These are phyloP conservation scores for Aspergillus campestris DNA, from an alignment of 495 filamentous ascomycete species.

Conservation along the genomic window DNA sequence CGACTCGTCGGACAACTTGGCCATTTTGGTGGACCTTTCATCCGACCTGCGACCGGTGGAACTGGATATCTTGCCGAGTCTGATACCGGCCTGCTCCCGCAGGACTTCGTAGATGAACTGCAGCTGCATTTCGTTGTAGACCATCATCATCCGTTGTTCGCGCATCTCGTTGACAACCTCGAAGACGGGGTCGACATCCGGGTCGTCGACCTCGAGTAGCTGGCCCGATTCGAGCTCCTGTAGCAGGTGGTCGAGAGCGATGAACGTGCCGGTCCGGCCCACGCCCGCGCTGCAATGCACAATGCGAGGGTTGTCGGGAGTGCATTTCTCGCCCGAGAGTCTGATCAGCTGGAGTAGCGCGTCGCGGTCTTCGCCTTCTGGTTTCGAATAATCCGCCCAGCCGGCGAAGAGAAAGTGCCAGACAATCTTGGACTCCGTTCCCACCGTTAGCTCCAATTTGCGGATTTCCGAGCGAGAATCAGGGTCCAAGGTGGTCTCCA, in stretches of 20 bases:
- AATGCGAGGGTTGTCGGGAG: slow-evolving; percentile 66
- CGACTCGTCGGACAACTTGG: slow-evolving; percentile 27
- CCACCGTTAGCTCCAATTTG: slow-evolving; percentile 45
- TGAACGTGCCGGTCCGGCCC: slow-evolving; percentile 89
- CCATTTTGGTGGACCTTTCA: slow-evolving; percentile 33
- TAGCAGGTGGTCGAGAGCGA: slow-evolving; percentile 84
- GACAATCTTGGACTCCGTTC: slow-evolving; percentile 58
- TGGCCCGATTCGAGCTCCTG: slow-evolving; percentile 70
- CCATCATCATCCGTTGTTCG: slow-evolving; percentile 92
- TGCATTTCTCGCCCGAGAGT: slow-evolving; percentile 63
- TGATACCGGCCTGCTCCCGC: slow-evolving; percentile 58
- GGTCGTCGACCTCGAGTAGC: slow-evolving; percentile 38
- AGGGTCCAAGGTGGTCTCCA: slow-evolving; percentile 37
- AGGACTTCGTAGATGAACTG: slow-evolving; percentile 85
- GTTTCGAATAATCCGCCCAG: slow-evolving; percentile 92
- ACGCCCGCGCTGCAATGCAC: slow-evolving; percentile 95
- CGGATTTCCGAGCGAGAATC: slow-evolving; percentile 46
- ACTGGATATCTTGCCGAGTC: slow-evolving; percentile 28
- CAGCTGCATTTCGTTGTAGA: slow-evolving; percentile 82
- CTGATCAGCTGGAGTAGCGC: slow-evolving; percentile 73
- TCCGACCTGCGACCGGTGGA: slow-evolving; percentile 19
- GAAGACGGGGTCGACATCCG: slow-evolving; percentile 53
- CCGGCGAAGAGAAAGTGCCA: slow-evolving; percentile 87
- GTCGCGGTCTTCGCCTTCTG: slow-evolving; percentile 66
- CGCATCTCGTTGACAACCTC: slow-evolving; percentile 73